phyloP scores from a whole-genome alignment of 2,329 filamentous ascomycete genomes.

The Paecilomyces fulvus region DNA sequence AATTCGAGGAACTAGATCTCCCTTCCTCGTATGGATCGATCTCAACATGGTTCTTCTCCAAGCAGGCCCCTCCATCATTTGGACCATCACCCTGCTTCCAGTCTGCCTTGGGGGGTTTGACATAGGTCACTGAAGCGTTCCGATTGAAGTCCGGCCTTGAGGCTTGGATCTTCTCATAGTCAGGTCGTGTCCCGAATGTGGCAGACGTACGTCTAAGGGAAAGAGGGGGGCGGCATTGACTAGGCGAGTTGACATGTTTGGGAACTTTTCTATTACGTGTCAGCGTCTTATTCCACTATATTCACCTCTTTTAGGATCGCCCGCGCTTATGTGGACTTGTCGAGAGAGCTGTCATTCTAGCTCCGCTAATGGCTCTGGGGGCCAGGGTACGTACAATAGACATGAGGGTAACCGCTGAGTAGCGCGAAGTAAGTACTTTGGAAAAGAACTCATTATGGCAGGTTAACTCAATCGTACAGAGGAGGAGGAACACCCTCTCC shows the following conservation, averaged over 20 bases:
- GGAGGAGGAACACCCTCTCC: background rate
- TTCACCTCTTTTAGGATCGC: too few species aligned
- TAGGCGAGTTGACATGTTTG: background rate
- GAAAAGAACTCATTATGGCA: background rate
- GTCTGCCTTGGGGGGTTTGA: conserved; percentile 32
- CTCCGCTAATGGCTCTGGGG: too few species aligned
- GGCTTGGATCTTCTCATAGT: conserved; percentile 33
- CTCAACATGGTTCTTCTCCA: conserved; percentile 56
- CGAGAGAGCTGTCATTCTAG: too few species aligned
- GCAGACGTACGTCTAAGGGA: conserved; percentile 13
- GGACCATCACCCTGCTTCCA: conserved; percentile 38
- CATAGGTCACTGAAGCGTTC: conserved; percentile 24
- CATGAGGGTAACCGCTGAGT: background rate
- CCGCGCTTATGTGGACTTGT: too few species aligned
- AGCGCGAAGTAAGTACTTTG: background rate
- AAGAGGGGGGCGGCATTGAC: conserved; percentile 1
- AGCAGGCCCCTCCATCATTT: conserved; percentile 37
- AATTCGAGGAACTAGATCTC: conserved; percentile 64
- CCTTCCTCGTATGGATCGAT: conserved; percentile 74
- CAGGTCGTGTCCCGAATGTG: conserved; percentile 16
- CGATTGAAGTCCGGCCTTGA: conserved; percentile 34
- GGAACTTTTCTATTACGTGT: background rate
- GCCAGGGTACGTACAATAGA: background rate
- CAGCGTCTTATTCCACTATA: background rate
- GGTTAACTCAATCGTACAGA: background rate